phyloP scores from a whole-genome alignment of 169 alveolate species.

The Theileria equi region DNA sequence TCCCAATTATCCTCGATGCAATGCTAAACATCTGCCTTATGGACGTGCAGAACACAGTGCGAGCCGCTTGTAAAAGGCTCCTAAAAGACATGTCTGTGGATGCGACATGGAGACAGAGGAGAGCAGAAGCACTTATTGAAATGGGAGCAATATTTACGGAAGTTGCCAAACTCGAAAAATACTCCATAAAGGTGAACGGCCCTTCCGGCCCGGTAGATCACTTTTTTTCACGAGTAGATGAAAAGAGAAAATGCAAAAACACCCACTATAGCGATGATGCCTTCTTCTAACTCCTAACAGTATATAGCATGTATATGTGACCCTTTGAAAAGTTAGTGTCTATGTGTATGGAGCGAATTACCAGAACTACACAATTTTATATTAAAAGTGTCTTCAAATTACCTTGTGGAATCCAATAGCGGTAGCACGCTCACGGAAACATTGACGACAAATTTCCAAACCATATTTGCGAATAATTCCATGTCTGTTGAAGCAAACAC shows the following conservation, averaged over 20 bases:
- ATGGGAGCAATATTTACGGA: conserved; percentile 79
- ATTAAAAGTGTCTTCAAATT: not conserved
- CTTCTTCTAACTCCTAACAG: conserved; percentile 7
- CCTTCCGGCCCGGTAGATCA: no score
- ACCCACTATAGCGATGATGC: conserved; percentile 24
- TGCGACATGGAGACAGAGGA: conserved; percentile 70
- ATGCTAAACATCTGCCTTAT: conserved; percentile 83
- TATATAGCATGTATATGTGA: not conserved
- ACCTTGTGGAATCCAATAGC: conserved; percentile 90
- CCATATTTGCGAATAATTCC: conserved; percentile 98
- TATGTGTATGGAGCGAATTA: not conserved
- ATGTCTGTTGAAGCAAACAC: conserved; percentile 95
- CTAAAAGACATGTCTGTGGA: conserved; percentile 86
- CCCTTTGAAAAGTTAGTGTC: not conserved
- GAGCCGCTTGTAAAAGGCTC: conserved; percentile 81
- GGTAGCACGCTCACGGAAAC: conserved; percentile 97
- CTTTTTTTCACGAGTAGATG: no score
- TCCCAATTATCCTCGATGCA: conserved; percentile 84
- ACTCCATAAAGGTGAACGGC: no score
- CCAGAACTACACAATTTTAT: not conserved
- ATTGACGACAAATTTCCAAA: conserved; percentile 95
- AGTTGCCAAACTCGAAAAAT: conserved; percentile 66
- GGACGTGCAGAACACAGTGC: conserved; percentile 84
- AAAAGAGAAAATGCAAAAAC: not conserved
- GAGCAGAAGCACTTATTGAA: conserved; percentile 85